Evolutionary conservation across 2,329 filamentous ascomycete species (phyloP).

Genomic region (Aureobasidium sp.): DNA sequence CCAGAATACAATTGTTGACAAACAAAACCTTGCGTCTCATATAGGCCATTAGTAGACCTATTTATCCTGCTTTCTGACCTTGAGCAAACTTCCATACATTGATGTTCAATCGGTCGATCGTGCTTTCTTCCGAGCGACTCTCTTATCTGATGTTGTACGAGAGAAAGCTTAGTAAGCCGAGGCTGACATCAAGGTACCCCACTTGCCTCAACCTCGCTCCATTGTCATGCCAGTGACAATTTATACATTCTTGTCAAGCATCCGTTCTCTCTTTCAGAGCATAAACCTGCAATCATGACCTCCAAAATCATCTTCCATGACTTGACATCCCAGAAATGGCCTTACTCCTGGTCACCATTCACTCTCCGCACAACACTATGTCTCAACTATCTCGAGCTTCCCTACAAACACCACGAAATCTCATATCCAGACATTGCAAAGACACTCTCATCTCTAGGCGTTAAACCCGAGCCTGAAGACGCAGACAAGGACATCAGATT

Average conservation of each 20-base stretch:
- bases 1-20: background rate
- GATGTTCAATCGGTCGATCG: background rate
- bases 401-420: background rate
- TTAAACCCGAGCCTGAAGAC: background rate
- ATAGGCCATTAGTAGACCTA: background rate
- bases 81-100: background rate
- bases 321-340: background rate
- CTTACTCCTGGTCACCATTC: slow-evolving; percentile 5
- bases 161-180: background rate
- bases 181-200: background rate
- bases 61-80: background rate
- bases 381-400: background rate
- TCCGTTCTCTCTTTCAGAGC: too few relatives aligned
- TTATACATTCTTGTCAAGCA: background rate
- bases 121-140: background rate
- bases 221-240: background rate
- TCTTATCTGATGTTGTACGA: background rate
- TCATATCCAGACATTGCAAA: slow-evolving; percentile 8
- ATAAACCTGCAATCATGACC: background rate
- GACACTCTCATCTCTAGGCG: background rate
- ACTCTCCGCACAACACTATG: background rate
- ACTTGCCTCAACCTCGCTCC: background rate
- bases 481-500: background rate
- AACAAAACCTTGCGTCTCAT: background rate
- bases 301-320: slow-evolving; percentile 6